Percentiles rank a stretch among this genome's conserved stretches.
These are phyloP conservation scores for Stromatinia cepivora DNA, from an alignment of 2,329 filamentous ascomycete genomes.

Conservation along the genomic window DNA sequence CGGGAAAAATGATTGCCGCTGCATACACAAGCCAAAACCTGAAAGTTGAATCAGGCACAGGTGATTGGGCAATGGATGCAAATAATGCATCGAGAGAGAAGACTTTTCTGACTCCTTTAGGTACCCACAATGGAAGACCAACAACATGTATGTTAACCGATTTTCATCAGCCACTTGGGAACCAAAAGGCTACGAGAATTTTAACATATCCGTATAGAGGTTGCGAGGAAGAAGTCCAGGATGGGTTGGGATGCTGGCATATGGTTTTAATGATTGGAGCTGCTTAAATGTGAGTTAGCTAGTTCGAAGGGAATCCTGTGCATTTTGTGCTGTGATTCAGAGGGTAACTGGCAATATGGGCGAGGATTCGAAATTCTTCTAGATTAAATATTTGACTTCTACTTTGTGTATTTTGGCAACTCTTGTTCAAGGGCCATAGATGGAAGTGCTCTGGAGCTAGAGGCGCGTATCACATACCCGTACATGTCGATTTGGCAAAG, in stretches of 20 bases:
- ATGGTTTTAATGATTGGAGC: neutral
- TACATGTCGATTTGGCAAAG: neutral
- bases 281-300: neutral
- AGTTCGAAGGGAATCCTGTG: neutral
- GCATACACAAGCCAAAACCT: neutral
- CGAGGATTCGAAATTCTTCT: neutral
- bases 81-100: neutral
- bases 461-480: neutral
- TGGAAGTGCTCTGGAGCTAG: neutral
- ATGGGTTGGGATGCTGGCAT: neutral
- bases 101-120: neutral
- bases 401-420: neutral
- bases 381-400: neutral
- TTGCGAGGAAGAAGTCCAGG: neutral
- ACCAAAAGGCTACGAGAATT: neutral
- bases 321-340: neutral
- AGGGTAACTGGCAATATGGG: neutral
- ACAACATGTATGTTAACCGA: neutral
- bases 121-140: constrained; percentile 3
- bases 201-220: neutral
- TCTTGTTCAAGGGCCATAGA: no score
- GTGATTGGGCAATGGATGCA: neutral
- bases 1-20: neutral
- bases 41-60: neutral
- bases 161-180: neutral